Base-by-base conservation (phyloP, 805 yeast genomes). In the Yarrowia sp. region DNA sequence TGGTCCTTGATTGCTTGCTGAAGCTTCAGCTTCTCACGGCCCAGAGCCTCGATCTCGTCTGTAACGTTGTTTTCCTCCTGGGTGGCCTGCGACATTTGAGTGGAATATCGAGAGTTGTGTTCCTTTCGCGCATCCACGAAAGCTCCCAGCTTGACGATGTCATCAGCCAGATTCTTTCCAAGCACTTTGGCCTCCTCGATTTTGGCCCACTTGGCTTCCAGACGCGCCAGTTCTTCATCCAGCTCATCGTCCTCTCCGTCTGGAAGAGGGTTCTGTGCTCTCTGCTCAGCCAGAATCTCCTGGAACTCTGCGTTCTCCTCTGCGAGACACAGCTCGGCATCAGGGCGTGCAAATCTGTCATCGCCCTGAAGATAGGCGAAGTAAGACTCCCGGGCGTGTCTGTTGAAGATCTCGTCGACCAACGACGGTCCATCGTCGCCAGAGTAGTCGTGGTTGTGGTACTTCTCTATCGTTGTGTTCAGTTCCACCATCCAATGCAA, bases 401-500 rank as follows among this genome's bases (percentile, higher is more conserved):
- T 8, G 70, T 66, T 24, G 71, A 68, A 60, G 61, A 63, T 35
- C n/a, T 36, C 29, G n/a, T 41, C 61, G 9, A 63, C 53, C 33
- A 42, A 27, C 29, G 51, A 39, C 46, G 64, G 58, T 46, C 53
- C 65, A 12, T 64, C 68, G 0, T 65, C 68, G 3, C 66, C 63
- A 24, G 74, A 74, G 44, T 73, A 70, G 39, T 76, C 75, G 6
- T 71, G 65, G 59, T 65, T 68, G 60, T 76, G 82, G 53, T 73
- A 71, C 39, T 69, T 68, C 53, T 81, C 83, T 62, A 77, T 72
- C 58, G 76, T 78, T 65, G 65, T 69, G 67, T 78, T 84, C 64
- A 84, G 77, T 65, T 83, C 83, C 4, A 87, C 84, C 46, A 91
- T 71, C 97, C 97, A 91, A 71, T 87, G 85, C 21, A 91, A 74